These are phyloP conservation scores for Globisporangium perplexum DNA, from an alignment of 352 stramenopile genomes.

Conservation along the genomic window DNA sequence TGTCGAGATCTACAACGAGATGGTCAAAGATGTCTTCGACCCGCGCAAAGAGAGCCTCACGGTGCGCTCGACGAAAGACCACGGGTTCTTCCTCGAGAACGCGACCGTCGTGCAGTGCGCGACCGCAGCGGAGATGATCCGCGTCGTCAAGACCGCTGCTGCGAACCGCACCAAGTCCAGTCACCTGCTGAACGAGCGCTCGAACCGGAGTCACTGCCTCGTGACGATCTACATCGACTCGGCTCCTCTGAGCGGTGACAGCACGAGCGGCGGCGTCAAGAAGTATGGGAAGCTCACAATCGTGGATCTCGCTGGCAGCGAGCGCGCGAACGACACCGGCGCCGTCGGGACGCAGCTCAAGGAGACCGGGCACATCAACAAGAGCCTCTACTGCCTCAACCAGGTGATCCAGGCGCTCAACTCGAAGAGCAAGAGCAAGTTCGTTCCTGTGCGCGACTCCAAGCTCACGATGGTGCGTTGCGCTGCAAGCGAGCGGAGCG, in stretches of 20 bases:
- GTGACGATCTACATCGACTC: constrained; percentile 79
- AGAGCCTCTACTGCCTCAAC: constrained; percentile 70
- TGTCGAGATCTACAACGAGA: constrained; percentile 79
- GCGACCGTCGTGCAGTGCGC: constrained; percentile 59
- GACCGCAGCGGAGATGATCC: constrained; percentile 51
- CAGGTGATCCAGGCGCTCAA: constrained; percentile 75
- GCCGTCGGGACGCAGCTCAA: constrained; percentile 56
- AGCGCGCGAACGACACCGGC: constrained; percentile 57
- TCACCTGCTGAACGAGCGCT: constrained; percentile 61
- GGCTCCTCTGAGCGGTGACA: constrained; percentile 16
- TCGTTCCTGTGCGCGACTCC: constrained; percentile 64
- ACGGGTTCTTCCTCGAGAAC: constrained; percentile 70
- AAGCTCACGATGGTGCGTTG: constrained; percentile 60
- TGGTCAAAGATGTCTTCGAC: constrained; percentile 61
- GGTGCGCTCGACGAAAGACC: constrained; percentile 52
- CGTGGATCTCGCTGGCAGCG: constrained; percentile 66
- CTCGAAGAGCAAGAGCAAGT: constrained; percentile 40
- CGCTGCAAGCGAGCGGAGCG: not conserved
- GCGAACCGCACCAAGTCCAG: constrained; percentile 62
- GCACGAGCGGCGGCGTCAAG: constrained; percentile 17
- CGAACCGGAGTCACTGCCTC: constrained; percentile 72
- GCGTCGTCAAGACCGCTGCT: constrained; percentile 52
- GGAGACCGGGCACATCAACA: constrained; percentile 76
- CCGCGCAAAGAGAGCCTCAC: constrained; percentile 46
- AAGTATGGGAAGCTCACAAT: constrained; percentile 76